Base-by-base conservation (phyloP, 306 rosid species). In the Mimosa bimucronata region DNA sequence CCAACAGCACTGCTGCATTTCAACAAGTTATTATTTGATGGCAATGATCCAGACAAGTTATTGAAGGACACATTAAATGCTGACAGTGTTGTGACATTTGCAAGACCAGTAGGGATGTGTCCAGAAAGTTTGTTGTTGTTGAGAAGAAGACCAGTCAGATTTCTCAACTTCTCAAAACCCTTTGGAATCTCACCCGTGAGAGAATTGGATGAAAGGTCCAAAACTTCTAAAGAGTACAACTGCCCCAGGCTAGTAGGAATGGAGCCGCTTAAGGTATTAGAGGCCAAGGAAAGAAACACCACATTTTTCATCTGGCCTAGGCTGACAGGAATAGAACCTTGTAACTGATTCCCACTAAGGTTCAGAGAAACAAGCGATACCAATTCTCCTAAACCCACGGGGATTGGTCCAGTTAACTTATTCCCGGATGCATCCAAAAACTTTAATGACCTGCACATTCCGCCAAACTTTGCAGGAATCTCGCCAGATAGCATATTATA, bases 1-100 rank as follows among this genome's bases (percentile, higher is more conserved):
- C 98, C 97, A 38, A 94, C 78, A 81, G 93, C 97, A 86, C 86
- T 85, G 78, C 83, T 88, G 84, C 98, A 94, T 44, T 89, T 94
- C 75, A 91, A 83, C 84, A 83, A 80, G 80, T 82, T 85, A 74
- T 85, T 88, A 77, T 87, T 79, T 14, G 81, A 83, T 6, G 98
- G 97, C 76, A 94, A 79, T 15, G 87, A 90, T 58, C 98, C 98
- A 61, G 98, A 92, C 77, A 94, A 77, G 88, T 94, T 92, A 79
- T 94, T 94, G 97, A 87, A 94, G 16, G 98, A 92, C 83, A 94
- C 93, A 64, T 92, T 92, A 76, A 94, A 92, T 25, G 85, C 79
- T 2, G 89, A 87, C 75, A 94, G 98, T 0, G 91, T 82, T 23
- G 88, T 77, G 74, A 90, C 81, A 86, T 90, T 86, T 38, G 90